Evolutionary conservation across 2,329 filamentous ascomycete genomes (phyloP), one percentile per base, ranked within the genome.

Genomic region (Monilinia fructigena): DNA sequence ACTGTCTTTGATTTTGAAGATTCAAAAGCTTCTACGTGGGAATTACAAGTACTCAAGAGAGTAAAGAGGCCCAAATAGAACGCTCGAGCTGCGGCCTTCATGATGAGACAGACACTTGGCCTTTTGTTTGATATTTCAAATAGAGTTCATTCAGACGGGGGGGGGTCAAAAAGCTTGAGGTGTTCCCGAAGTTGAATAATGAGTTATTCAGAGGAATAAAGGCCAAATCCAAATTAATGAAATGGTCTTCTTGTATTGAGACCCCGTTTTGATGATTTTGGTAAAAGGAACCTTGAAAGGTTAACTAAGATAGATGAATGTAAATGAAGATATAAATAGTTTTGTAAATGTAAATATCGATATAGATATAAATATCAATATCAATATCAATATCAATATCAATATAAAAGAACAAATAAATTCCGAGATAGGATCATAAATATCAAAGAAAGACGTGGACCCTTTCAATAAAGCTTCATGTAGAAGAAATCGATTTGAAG

Each of bases 21-120:
- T 16, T 38, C 47, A 45, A 69, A 66, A 35, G 73, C 73, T 68
- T 68, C 69, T 58, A 80, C 83, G 73, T 82, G 80, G 65, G 80
- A 78, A 58, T 80, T 76, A 66, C 79, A 79, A 60, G 80, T 76
- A 66, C 79, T 78, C 68, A 86, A 79, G 72, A 89, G 80, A 71
- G 84, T 80, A 74, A 88, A 88, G 70, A 87, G 80, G 65, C 86
- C 86, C 66, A 88, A 79, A 76, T 85, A 88, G 77, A 89, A 88
- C 53, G 83, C 75, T 70, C 81, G 80, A 67, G 82, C 79, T 64
- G 83, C 82, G 66, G 80, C 77, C 72, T 80, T 82, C 85, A 86
- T 86, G 68, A 68, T 69, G 71, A 70, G 66, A 59, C 63, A 67
- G 67, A 66, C 63, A 68, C 68, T 70, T 69, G 67, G 65, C 66